A percentile compares a stretch with the other conserved stretches of the same genome.
These are phyloP conservation scores for Aspergillus cristatus DNA, from an alignment of 495 filamentous ascomycete genomes.

Conservation along the genomic window DNA sequence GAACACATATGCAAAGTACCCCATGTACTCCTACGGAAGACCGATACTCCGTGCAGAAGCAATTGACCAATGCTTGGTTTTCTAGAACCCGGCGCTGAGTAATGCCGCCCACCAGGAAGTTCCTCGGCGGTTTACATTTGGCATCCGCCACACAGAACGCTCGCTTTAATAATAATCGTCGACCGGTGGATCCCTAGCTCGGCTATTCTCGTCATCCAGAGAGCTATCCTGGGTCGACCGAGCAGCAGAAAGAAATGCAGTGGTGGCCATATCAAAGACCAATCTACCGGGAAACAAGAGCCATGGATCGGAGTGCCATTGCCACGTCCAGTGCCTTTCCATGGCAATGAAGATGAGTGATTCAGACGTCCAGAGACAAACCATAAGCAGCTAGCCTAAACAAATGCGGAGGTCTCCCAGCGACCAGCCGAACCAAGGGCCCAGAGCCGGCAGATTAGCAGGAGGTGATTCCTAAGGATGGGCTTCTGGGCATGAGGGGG, in stretches of 20 bases:
- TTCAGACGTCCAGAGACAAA: too few relatives aligned
- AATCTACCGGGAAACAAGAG: not conserved
- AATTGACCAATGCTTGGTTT: too few relatives aligned
- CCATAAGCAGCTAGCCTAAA: not conserved
- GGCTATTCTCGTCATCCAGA: too few relatives aligned
- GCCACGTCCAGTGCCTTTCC: not conserved
- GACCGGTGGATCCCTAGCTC: not conserved
- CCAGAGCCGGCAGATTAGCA: not conserved
- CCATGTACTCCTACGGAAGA: too few relatives aligned
- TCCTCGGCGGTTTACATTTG: too few relatives aligned
- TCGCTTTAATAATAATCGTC: conserved; percentile 8
- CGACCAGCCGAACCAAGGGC: not conserved
- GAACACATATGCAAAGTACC: too few relatives aligned
- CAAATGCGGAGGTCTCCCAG: not conserved
- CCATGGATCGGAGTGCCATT: not conserved
- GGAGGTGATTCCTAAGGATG: conserved; percentile 17
- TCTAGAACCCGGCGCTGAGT: too few relatives aligned
- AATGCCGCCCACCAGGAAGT: too few relatives aligned
- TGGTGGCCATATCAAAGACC: too few relatives aligned
- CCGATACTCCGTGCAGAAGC: too few relatives aligned
- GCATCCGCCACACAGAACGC: conserved; percentile 6
- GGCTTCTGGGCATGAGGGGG: conserved; percentile 11
- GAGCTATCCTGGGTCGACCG: not conserved
- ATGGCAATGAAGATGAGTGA: too few relatives aligned
- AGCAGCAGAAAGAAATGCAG: too few relatives aligned